A percentile compares a stretch with the other conserved stretches of the same genome.
Conservation (phyloP, 176 grass and related monocot species). For the Melocanna baccifera region DNA sequence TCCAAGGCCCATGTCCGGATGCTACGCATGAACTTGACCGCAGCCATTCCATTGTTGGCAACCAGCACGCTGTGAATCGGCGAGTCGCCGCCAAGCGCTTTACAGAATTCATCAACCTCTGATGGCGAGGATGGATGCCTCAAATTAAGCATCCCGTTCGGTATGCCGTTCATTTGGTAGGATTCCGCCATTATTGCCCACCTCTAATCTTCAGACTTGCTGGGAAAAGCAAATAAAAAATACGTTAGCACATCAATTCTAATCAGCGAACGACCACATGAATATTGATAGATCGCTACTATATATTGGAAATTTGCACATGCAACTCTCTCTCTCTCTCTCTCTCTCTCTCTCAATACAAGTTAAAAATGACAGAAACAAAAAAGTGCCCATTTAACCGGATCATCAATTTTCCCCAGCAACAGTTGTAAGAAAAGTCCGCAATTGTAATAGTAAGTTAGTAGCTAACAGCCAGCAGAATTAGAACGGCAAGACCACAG, state of each 20-base stretch:
- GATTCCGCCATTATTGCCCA: conserved; percentile 43
- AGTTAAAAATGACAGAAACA: background rate
- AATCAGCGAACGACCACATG: background rate
- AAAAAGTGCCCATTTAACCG: background rate
- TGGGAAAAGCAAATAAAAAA: conserved; percentile 18
- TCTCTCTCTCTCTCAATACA: background rate
- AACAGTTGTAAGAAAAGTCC: background rate
- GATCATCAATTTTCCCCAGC: background rate
- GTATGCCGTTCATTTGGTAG: conserved; percentile 38
- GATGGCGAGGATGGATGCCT: conserved; percentile 49
- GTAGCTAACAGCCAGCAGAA: background rate
- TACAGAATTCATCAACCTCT: conserved; percentile 73
- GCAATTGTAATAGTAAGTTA: background rate
- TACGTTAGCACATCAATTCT: background rate
- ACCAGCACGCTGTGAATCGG: conserved; percentile 89
- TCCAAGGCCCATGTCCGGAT: conserved; percentile 81
- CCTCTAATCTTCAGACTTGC: conserved; percentile 38
- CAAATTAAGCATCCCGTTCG: conserved; percentile 39
- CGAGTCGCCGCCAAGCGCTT: conserved; percentile 62
- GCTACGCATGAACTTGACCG: conserved; percentile 95
- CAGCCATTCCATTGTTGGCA: conserved; percentile 98
- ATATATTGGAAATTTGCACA: background rate
- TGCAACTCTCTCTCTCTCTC: background rate
- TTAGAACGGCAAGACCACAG: background rate
- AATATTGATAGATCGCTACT: background rate